Evolutionary conservation across 1,139 yeast genomes (phyloP).

Genomic region (Yamadazyma dendronema): DNA sequence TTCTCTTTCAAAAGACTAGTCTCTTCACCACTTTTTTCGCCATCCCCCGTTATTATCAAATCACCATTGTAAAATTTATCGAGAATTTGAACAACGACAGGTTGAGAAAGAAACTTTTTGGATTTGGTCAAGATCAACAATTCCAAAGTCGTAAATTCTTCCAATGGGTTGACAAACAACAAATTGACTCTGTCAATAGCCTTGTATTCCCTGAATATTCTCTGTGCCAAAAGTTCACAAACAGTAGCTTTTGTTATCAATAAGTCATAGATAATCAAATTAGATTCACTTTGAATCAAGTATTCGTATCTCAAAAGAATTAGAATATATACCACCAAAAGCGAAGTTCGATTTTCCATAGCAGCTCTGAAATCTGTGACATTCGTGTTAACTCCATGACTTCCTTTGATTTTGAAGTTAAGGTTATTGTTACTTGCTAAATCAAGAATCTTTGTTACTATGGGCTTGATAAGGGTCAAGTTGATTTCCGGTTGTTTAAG

Average conservation of each 20-base stretch:
- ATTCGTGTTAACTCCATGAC: conserved; percentile 10
- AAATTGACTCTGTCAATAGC: conserved; percentile 44
- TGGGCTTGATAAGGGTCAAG: conserved; percentile 49
- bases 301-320: conserved; percentile 42
- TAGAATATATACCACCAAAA: conserved; percentile 31
- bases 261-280: conserved; percentile 49
- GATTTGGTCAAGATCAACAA: conserved; percentile 54
- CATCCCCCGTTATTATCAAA: conserved; percentile 23
- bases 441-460: conserved; percentile 33
- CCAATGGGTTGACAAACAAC: conserved; percentile 45
- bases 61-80: conserved; percentile 57
- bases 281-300: conserved; percentile 46
- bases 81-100: conserved; percentile 49
- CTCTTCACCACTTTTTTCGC: conserved; percentile 30
- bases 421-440: conserved; percentile 18
- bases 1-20: conserved; percentile 20
- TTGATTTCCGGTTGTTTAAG: conserved; percentile 54
- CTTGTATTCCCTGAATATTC: conserved; percentile 51
- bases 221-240: conserved; percentile 55
- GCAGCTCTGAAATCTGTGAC: conserved; percentile 9
- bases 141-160: conserved; percentile 50
- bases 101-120: conserved; percentile 55
- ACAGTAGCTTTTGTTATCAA: conserved; percentile 51
- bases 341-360: conserved; percentile 20
- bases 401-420: conserved; percentile 11